Evolutionary conservation across 192 early-diverging fungal species (phyloP), one percentile per base, ranked within the genome.

Genomic region (Podila clonocystis): DNA sequence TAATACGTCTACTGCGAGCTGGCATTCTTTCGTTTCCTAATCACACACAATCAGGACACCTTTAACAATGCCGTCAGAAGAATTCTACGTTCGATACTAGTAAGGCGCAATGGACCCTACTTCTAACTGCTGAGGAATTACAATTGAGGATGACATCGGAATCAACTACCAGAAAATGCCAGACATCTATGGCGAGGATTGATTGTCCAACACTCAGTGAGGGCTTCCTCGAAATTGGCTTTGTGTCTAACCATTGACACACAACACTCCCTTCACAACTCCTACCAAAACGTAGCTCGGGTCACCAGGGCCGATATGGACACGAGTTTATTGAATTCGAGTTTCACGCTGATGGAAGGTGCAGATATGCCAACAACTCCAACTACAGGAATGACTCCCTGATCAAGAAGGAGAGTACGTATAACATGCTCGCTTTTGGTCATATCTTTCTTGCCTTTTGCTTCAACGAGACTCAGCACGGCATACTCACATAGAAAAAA

Each of bases 251-350:
- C 30, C 30, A 62, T 5, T 7, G 13, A 50, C 30, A 8, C 29
- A 1, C 29, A 0, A 1, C 41, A 22, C 13, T 33, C 64, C 26
- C 26, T 5, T 50, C 20, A 50, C 26, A 11, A 19, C 64, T 15
- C 17, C 3, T 5, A 67, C 22, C 19, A 30, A 22, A n/a, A 36
- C 2, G 0, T 80, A 94, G 93, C 71, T 91, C 94, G 20, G 97
- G 98, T 9, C 96, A 98, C 77, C 90, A 90, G 68, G 98, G 98
- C 36, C 90, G 95, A 69, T 98, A 96, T 86, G 98, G 98, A 33
- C 97, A 99, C 86, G 98, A 99, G 91, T 99, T 98, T 83, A 90
- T 99, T 41, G 96, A 98, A 82, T 99, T 98, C 77, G 98, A 99
- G 85, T 92, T 99, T 65, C 85, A 92, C 68, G 87, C 89, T 11